Evolutionary conservation across 1,139 yeast species (phyloP), one percentile per base, ranked within the genome.

Genomic region (Magnusiomyces paraingens): DNA sequence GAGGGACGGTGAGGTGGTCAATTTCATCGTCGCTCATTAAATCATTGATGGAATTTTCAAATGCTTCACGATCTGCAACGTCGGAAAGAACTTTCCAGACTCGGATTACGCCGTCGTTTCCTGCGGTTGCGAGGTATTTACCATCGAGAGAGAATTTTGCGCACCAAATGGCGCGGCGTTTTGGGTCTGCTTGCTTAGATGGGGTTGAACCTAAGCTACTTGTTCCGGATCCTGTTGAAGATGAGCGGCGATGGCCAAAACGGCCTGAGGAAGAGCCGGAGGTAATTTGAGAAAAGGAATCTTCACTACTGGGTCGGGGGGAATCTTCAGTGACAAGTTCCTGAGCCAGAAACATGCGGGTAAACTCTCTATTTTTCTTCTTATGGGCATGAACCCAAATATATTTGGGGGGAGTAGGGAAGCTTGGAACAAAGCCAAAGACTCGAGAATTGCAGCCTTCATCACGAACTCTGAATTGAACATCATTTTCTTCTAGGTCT

Each of bases 91-190:
- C 95, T 65, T 86, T 83, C 94, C 95, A 90, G 1, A 91, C 73
- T 54, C 83, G 74, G 39, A 90, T 76, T 0, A 76, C 70, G 1
- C 83, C 75, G 62, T 86, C 91, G 58, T 86, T 79, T 10, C 96
- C 95, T 0, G 93, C 96, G 0, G 87, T 81, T 0, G 96, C 96
- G 61, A 90, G 67, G 64, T 77, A 88, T 66, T 81, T 83, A 8
- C 97, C 97, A 70, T 90, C 95, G 22, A 70, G 70, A 58, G 88
- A 83, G 68, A 90, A 89, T 60, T 81, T 79, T 73, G 87, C 75
- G 17, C 82, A 79, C 80, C 90, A 87, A 8, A 86, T 75, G 17
- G 91, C 88, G 40, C 73, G 73, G 14, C 65, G 57, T 43, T 60
- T 62, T 41, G 57, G 42, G 8, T 18, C 41, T 4, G 38, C 35